Evolutionary conservation across 176 grass and related monocot genomes (phyloP).

Genomic region (Zoysia pacifica): DNA sequence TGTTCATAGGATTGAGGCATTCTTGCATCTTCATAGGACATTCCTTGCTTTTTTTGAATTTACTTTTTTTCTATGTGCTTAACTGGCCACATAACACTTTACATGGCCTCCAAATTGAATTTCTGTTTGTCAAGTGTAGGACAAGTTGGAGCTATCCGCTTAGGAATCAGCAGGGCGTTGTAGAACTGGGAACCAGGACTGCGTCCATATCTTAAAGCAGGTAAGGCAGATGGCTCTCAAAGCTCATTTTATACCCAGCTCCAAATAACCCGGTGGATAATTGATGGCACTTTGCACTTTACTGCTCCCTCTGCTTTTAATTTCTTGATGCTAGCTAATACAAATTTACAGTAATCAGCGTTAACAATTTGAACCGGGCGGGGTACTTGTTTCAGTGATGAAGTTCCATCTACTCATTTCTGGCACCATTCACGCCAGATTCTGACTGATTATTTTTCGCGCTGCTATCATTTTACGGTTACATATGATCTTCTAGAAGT

Average conservation of each 20-base stretch:
- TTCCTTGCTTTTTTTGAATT: neutral
- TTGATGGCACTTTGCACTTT: neutral
- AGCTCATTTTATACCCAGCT: neutral
- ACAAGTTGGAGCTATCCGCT: slow-evolving; percentile 88
- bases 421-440: neutral
- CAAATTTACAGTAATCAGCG: no score
- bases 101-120: neutral
- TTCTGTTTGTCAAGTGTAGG: slow-evolving; percentile 45
- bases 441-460: neutral
- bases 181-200: slow-evolving; percentile 89
- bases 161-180: slow-evolving; percentile 92
- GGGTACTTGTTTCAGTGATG: neutral
- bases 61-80: neutral
- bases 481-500: neutral
- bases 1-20: neutral
- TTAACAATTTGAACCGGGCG: no score
- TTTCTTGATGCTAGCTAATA: no score
- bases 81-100: neutral
- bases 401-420: neutral
- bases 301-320: no score
- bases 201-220: slow-evolving; percentile 88
- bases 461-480: neutral
- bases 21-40: neutral
- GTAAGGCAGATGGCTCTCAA: slow-evolving; percentile 41
- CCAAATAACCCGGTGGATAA: neutral